These are phyloP conservation scores for Solanum habrochaites DNA, from an alignment of 257 asterid genomes.

Conservation along the genomic window DNA sequence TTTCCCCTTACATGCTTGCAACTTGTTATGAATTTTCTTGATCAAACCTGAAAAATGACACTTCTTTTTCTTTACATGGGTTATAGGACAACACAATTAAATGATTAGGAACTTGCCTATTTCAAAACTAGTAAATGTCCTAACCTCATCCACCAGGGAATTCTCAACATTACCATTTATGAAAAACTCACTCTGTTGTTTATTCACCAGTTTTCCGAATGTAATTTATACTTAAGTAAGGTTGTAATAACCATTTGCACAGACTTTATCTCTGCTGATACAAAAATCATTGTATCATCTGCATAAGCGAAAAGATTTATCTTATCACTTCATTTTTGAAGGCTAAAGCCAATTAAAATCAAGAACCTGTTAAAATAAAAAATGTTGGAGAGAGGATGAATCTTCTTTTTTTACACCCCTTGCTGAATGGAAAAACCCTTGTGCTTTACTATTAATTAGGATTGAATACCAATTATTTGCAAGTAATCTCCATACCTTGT, in stretches of 20 bases:
- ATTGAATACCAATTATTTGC: background rate
- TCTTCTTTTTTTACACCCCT: background rate
- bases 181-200: background rate
- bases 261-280: background rate
- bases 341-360: no score
- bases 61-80: background rate
- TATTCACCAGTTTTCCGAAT: background rate
- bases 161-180: no score
- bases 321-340: background rate
- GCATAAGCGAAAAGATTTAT: background rate
- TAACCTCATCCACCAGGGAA: background rate
- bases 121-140: background rate
- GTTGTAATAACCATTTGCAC: background rate
- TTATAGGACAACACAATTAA: background rate
- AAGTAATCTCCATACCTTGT: background rate
- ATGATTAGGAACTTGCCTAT: background rate
- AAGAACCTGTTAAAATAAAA: background rate
- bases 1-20: background rate
- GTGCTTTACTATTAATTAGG: background rate
- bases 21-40: background rate
- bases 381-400: background rate
- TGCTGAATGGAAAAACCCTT: no score
- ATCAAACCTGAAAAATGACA: background rate
- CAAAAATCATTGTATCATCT: no score
- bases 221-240: no score